phyloP scores from a whole-genome alignment of 2,329 filamentous ascomycete genomes.

The Fusarium sp. region DNA sequence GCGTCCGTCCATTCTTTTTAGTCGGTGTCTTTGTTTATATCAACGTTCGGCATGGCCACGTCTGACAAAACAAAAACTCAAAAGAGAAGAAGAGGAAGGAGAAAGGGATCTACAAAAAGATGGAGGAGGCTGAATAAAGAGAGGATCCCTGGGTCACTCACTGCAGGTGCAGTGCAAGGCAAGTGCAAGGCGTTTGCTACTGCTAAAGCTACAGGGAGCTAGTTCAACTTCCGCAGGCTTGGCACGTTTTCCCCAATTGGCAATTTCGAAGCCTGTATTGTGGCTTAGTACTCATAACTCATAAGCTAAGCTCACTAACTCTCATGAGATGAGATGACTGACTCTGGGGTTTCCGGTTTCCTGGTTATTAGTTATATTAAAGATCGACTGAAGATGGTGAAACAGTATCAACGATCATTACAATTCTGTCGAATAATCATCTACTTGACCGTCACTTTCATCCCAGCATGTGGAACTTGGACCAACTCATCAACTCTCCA shows the following conservation, averaged over 20 bases:
- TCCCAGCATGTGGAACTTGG: constrained; percentile 18
- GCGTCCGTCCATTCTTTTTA: constrained; percentile 10
- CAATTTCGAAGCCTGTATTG: constrained; percentile 13
- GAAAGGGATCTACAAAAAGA: constrained; percentile 20
- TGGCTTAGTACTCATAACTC: background rate
- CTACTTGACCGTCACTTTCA: constrained; percentile 5
- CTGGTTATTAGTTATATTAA: background rate
- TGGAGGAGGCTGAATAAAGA: constrained; percentile 35
- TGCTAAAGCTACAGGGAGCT: constrained; percentile 28
- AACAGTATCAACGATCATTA: background rate
- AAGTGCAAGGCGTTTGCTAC: constrained; percentile 1
- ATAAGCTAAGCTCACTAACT: background rate
- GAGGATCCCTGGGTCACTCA: constrained; percentile 11
- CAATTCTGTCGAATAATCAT: background rate
- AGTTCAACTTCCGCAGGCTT: constrained; percentile 28
- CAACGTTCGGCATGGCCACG: background rate
- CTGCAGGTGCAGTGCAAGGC: background rate
- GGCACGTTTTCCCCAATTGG: constrained; percentile 39
- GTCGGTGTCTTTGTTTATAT: constrained; percentile 1
- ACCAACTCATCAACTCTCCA: constrained; percentile 36
- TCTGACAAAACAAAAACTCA: background rate
- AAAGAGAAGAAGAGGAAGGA: background rate
- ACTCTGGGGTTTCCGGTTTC: background rate
- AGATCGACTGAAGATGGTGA: background rate
- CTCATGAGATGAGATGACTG: background rate